A percentile compares a stretch with the other conserved stretches of the same genome.
phyloP scores from a whole-genome alignment of 2,329 filamentous ascomycete genomes.

The Blumeriella jaapii region DNA sequence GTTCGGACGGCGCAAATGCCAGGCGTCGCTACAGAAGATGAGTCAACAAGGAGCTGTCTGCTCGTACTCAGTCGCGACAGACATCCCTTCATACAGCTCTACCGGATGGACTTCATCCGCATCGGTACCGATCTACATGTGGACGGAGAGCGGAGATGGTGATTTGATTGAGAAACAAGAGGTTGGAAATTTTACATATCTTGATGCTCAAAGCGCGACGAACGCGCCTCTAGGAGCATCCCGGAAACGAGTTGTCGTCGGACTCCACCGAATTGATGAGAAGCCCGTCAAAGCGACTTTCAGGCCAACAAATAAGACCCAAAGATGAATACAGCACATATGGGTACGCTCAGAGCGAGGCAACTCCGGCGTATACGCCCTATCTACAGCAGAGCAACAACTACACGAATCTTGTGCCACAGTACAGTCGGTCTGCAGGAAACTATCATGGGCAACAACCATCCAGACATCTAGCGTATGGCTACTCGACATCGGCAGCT shows the following conservation, averaged over 20 bases:
- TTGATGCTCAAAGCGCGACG: constrained; percentile 31
- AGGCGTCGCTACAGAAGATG: constrained; percentile 52
- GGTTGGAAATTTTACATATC: constrained; percentile 52
- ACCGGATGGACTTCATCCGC: constrained; percentile 43
- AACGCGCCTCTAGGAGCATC: constrained; percentile 30
- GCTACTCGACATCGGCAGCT: constrained; percentile 32
- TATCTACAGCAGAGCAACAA: constrained; percentile 38
- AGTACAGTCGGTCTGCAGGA: constrained; percentile 30
- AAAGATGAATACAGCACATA: constrained; percentile 44
- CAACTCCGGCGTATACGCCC: constrained; percentile 35
- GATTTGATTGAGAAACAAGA: constrained; percentile 38
- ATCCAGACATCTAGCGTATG: constrained; percentile 30
- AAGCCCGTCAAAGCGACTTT: constrained; percentile 36
- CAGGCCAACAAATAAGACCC: constrained; percentile 35
- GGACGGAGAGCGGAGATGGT: constrained; percentile 46
- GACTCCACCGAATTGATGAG: constrained; percentile 35
- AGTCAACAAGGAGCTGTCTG: constrained; percentile 48
- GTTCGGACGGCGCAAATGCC: constrained; percentile 68
- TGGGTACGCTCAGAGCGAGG: constrained; percentile 39
- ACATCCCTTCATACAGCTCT: constrained; percentile 54
- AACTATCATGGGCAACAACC: constrained; percentile 26
- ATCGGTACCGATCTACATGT: constrained; percentile 47
- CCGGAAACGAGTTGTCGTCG: constrained; percentile 41
- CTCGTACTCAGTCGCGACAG: constrained; percentile 60
- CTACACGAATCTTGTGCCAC: constrained; percentile 28